Conservation (phyloP, 495 filamentous ascomycete species). For the Aspergillus mulundensis region DNA sequence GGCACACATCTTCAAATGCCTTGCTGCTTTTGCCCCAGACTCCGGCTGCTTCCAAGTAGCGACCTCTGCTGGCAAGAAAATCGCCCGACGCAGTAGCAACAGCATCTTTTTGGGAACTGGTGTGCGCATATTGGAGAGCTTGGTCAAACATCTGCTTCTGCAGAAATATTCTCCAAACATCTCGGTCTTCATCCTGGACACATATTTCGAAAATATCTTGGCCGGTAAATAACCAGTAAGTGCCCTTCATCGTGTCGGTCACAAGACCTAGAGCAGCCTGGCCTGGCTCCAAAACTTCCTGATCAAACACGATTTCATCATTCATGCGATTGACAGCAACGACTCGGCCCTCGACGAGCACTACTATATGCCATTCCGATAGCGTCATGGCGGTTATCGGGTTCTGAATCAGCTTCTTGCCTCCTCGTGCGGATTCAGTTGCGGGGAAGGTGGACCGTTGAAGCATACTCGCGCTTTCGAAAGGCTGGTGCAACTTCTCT, state of each 20-base stretch:
- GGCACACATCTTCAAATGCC: slow-evolving; percentile 90
- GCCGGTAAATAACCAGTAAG: slow-evolving; percentile 91
- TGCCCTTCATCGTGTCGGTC: slow-evolving; percentile 87
- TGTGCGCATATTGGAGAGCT: slow-evolving; percentile 75
- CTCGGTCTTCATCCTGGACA: slow-evolving; percentile 81
- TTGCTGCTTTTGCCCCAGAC: slow-evolving; percentile 95
- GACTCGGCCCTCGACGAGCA: slow-evolving; percentile 74
- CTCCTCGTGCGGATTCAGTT: slow-evolving; percentile 58
- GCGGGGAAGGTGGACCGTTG: slow-evolving; percentile 65
- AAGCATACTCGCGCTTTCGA: slow-evolving; percentile 70
- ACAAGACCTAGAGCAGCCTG: slow-evolving; percentile 75
- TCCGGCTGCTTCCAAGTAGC: slow-evolving; percentile 77
- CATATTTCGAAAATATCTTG: slow-evolving; percentile 91
- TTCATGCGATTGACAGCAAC: slow-evolving; percentile 83
- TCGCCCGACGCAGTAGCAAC: slow-evolving; percentile 89
- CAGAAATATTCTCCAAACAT: slow-evolving; percentile 91
- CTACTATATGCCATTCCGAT: slow-evolving; percentile 90
- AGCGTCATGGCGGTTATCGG: slow-evolving; percentile 75
- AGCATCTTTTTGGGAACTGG: slow-evolving; percentile 72
- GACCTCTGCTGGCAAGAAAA: slow-evolving; percentile 71
- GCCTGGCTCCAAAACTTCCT: slow-evolving; percentile 75
- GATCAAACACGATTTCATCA: slow-evolving; percentile 77
- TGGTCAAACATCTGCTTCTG: slow-evolving; percentile 79
- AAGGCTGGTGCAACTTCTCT: slow-evolving; percentile 49
- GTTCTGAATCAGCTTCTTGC: slow-evolving; percentile 61